Conservation (phyloP, 257 asterid genomes). For the Ophiorrhiza pumila region DNA sequence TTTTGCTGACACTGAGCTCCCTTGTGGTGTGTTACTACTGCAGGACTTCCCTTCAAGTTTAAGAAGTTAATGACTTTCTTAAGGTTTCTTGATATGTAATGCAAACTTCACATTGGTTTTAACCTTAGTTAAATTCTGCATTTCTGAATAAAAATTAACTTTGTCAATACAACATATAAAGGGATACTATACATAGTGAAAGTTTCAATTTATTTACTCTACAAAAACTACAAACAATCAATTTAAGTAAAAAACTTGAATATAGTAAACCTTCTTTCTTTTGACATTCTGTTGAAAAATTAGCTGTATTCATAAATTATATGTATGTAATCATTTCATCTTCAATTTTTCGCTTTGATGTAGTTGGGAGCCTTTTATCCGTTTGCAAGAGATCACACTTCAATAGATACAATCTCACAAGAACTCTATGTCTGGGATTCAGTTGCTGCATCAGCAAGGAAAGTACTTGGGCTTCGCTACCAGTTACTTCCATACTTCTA, state of each 20-base stretch:
- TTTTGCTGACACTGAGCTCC: too few species aligned
- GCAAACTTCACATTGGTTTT: neutral
- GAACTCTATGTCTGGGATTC: conserved; percentile 49
- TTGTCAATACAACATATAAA: neutral
- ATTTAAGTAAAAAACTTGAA: neutral
- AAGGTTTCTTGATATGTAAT: neutral
- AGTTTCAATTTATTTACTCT: too few species aligned
- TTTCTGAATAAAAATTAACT: neutral
- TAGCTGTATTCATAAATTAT: neutral
- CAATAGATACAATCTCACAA: conserved; percentile 24
- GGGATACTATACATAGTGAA: neutral
- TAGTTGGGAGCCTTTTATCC: conserved; percentile 60
- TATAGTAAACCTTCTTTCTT: too few species aligned
- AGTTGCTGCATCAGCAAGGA: conserved; percentile 42
- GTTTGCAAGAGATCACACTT: conserved; percentile 47
- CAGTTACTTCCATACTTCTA: conserved; percentile 39
- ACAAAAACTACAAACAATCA: too few species aligned
- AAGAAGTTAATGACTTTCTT: neutral
- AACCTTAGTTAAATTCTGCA: neutral
- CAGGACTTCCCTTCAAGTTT: neutral
- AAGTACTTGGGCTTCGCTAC: conserved; percentile 41
- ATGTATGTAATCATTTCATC: neutral
- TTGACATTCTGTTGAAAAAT: too few species aligned
- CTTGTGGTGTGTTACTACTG: too few species aligned
- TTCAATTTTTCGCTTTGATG: neutral